Conservation (phyloP, 345 rosid species). For the Pistacia atlantica region DNA sequence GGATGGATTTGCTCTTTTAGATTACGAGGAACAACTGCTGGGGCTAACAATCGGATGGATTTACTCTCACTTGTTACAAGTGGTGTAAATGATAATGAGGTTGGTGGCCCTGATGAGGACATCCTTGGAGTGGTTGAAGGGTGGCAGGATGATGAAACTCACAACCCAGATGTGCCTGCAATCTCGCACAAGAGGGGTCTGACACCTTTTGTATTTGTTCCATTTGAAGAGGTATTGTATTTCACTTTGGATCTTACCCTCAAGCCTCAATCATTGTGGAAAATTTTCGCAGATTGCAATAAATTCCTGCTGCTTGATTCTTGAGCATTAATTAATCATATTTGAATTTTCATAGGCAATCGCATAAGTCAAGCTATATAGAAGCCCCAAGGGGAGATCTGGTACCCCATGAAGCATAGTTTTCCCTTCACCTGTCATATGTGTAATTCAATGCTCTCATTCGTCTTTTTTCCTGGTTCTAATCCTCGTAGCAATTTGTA, state of each 20-base stretch:
- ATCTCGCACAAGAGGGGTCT: slow-evolving; percentile 87
- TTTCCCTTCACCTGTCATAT: neutral
- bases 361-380: neutral
- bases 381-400: neutral
- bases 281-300: neutral
- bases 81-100: slow-evolving; percentile 64
- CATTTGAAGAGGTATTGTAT: slow-evolving; percentile 77
- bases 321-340: neutral
- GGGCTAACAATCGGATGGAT: slow-evolving; percentile 95
- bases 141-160: slow-evolving; percentile 85
- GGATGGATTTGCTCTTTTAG: slow-evolving; percentile 28
- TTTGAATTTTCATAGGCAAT: neutral
- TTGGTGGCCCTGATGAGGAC: slow-evolving; percentile 59
- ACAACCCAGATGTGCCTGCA: slow-evolving; percentile 81
- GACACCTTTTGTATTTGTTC: slow-evolving; percentile 85
- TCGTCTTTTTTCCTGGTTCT: too few relatives aligned
- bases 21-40: slow-evolving; percentile 74
- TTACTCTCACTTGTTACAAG: slow-evolving; percentile 83
- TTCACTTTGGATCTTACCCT: slow-evolving; percentile 2
- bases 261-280: neutral
- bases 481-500: too few relatives aligned
- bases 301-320: neutral
- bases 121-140: slow-evolving; percentile 71
- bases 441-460: neutral
- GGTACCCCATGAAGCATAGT: too few relatives aligned